Conservation (phyloP, 2,329 filamentous ascomycete genomes). For the Aspergillus brunneoviolaceus region DNA sequence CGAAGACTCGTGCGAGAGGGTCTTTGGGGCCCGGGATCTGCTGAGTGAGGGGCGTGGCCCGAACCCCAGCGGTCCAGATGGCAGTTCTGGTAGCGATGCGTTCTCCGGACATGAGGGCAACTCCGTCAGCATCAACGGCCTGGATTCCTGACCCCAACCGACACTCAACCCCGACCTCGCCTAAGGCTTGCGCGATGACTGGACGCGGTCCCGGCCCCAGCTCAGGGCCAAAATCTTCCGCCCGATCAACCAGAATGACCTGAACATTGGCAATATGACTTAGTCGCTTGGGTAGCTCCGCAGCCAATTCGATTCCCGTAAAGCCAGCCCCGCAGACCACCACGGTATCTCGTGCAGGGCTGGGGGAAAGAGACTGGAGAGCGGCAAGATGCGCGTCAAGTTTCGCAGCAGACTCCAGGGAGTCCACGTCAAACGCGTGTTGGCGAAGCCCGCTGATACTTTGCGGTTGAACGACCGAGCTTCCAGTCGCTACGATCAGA, state of each 20-base stretch:
- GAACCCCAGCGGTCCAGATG: constrained; percentile 42
- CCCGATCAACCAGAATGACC: constrained; percentile 31
- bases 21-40: constrained; percentile 36
- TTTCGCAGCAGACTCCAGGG: constrained; percentile 24
- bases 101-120: constrained; percentile 32
- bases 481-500: constrained; percentile 41
- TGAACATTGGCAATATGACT: constrained; percentile 7
- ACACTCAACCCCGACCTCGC: constrained; percentile 29
- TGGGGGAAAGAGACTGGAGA: constrained; percentile 24
- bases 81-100: constrained; percentile 34
- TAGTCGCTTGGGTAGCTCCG: constrained; percentile 34
- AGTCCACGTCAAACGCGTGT: constrained; percentile 39
- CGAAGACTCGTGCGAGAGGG: constrained; percentile 28
- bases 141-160: constrained; percentile 30
- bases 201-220: constrained; percentile 37
- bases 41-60: constrained; percentile 32
- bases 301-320: constrained; percentile 32
- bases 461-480: constrained; percentile 29
- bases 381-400: constrained; percentile 31
- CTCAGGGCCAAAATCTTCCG: constrained; percentile 31
- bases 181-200: constrained; percentile 32
- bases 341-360: constrained; percentile 33
- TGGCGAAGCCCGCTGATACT: constrained; percentile 31
- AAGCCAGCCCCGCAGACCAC: constrained; percentile 39
- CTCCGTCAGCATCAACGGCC: constrained; percentile 24